These are phyloP conservation scores for Selaginella moellendorffii DNA, from an alignment of 75 land plant genomes.

Conservation along the genomic window DNA sequence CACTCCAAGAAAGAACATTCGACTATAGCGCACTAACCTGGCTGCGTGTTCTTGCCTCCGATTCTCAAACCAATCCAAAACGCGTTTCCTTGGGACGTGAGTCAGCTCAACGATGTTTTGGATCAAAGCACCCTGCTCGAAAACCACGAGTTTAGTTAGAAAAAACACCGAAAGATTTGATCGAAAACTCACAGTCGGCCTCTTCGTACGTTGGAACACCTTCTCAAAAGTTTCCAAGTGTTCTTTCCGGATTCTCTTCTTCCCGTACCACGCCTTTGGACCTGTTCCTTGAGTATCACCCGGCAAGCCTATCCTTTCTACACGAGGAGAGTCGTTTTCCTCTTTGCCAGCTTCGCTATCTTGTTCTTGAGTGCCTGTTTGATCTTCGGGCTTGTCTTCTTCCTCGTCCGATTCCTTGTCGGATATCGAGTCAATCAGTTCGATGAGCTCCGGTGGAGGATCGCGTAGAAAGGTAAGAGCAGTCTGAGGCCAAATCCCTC, in stretches of 20 bases:
- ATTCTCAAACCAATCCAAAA: slow-evolving; percentile 62
- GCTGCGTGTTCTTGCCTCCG: not conserved
- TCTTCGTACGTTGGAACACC: slow-evolving; percentile 59
- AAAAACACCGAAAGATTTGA: not conserved
- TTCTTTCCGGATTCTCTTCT: slow-evolving; percentile 52
- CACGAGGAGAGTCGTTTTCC: not conserved
- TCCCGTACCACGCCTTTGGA: slow-evolving; percentile 35
- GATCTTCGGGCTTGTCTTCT: slow-evolving; percentile 13
- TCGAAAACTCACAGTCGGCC: slow-evolving; percentile 64
- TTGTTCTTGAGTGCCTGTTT: not conserved
- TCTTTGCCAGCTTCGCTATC: not conserved
- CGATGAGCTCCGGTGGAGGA: too few species aligned
- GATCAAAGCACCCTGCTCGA: slow-evolving; percentile 61
- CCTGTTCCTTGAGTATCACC: not conserved
- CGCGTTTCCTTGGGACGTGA: slow-evolving; percentile 50
- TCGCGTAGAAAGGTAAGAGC: too few species aligned
- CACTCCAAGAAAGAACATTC: too few species aligned
- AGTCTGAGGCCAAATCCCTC: too few species aligned
- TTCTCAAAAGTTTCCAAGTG: slow-evolving; percentile 63
- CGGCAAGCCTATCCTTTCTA: not conserved
- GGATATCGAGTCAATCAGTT: slow-evolving; percentile 13
- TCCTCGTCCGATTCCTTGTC: slow-evolving; percentile 14
- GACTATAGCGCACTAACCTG: too few species aligned
- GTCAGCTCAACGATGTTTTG: slow-evolving; percentile 59
- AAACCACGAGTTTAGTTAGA: not conserved